Conservation (phyloP, 192 early-diverging fungal species). For the Rhizophagus prolifer region DNA sequence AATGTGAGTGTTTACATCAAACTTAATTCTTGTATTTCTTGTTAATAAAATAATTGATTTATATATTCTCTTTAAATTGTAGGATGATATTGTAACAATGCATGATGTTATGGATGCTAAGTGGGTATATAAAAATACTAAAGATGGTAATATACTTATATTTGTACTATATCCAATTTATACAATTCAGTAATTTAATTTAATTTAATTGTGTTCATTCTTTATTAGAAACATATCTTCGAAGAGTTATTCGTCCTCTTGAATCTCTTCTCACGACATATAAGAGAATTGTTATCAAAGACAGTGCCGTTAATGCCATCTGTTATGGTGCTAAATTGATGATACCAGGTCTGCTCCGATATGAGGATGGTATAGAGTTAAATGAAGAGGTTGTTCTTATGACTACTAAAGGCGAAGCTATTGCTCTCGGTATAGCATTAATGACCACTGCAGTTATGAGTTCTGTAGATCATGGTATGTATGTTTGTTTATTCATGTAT, state of each 20-base stretch:
- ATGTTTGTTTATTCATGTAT: background rate
- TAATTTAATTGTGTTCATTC: background rate
- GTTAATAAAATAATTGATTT: background rate
- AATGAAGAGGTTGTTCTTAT: conserved; percentile 98
- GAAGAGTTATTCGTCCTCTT: conserved; percentile 88
- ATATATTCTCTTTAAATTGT: background rate
- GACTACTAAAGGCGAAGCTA: conserved; percentile 99
- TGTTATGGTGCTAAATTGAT: conserved; percentile 99
- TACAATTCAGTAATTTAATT: background rate
- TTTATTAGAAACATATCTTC: conserved; percentile 82
- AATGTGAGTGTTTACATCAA: conserved; percentile 49
- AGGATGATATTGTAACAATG: conserved; percentile 96
- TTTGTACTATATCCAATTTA: background rate
- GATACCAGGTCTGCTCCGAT: conserved; percentile 96
- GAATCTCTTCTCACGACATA: conserved; percentile 91
- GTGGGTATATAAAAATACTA: conserved; percentile 97
- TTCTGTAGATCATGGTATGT: conserved; percentile 82
- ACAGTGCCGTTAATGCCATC: conserved; percentile 96
- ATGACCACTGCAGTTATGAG: conserved; percentile 99
- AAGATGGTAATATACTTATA: conserved; percentile 53
- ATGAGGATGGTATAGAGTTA: conserved; percentile 92
- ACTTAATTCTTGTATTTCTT: background rate
- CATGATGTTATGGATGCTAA: conserved; percentile 99
- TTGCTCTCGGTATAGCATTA: conserved; percentile 94
- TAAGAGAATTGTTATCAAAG: conserved; percentile 99